Conservation (phyloP, 805 yeast genomes). For the Wickerhamiella sorbophila region DNA sequence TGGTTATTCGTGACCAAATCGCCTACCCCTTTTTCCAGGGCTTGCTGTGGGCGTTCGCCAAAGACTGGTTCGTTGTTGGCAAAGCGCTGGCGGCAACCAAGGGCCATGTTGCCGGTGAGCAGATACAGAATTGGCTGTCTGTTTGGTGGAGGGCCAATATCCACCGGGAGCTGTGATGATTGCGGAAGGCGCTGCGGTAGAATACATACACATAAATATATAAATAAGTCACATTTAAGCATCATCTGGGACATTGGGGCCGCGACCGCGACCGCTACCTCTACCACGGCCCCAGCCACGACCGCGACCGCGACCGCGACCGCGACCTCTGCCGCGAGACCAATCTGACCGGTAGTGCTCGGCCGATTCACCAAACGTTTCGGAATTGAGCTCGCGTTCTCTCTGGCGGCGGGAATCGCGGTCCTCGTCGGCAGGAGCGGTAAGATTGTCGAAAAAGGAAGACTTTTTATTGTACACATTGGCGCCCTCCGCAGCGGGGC, state of each 20-base stretch:
- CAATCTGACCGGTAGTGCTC: background rate
- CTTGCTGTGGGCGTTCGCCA: constrained; percentile 22
- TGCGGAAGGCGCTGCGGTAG: too few relatives aligned
- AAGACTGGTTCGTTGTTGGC: constrained; percentile 15
- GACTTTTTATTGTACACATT: constrained; percentile 59
- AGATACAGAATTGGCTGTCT: constrained; percentile 8
- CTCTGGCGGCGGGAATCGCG: constrained; percentile 37
- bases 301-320: constrained; percentile 12
- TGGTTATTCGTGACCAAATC: constrained; percentile 24
- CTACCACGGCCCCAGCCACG: constrained; percentile 9
- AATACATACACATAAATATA: too few relatives aligned
- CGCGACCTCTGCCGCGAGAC: constrained; percentile 9
- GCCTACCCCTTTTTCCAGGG: constrained; percentile 25
- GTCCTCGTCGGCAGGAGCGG: constrained; percentile 37
- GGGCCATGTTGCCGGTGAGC: constrained; percentile 11
- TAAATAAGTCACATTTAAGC: too few relatives aligned
- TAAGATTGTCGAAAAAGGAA: constrained; percentile 79
- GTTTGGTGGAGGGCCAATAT: constrained; percentile 9
- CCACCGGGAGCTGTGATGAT: too few relatives aligned
- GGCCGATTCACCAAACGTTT: constrained; percentile 69
- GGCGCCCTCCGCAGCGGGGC: constrained; percentile 14
- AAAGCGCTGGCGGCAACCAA: constrained; percentile 5
- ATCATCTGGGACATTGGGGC: too few relatives aligned
- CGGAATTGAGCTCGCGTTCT: constrained; percentile 59
- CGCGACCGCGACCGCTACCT: constrained; percentile 2